A percentile compares a stretch with the other conserved stretches of the same genome.
These are phyloP conservation scores for Eleusine indica DNA, from an alignment of 176 grass and related monocot genomes.

Conservation along the genomic window DNA sequence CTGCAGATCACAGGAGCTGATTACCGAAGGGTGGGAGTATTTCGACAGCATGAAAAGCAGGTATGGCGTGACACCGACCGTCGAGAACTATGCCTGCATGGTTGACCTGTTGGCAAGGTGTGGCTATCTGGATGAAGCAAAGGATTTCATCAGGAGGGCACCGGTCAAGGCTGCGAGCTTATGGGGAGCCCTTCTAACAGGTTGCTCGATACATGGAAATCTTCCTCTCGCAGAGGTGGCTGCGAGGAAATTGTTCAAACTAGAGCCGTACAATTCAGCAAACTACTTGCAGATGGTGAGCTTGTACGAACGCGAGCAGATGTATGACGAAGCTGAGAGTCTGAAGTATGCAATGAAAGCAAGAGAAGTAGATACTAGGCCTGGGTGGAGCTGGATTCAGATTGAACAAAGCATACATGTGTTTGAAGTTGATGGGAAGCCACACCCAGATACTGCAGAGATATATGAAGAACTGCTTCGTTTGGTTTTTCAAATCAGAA, in stretches of 20 bases:
- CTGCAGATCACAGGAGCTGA: conserved; percentile 67
- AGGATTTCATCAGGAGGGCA: conserved; percentile 64
- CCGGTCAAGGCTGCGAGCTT: conserved; percentile 57
- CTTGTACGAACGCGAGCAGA: conserved; percentile 61
- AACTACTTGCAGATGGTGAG: conserved; percentile 86
- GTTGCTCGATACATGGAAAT: conserved; percentile 60
- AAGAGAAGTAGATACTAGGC: conserved; percentile 48
- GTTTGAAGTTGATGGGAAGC: conserved; percentile 66
- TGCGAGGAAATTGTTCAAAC: conserved; percentile 65
- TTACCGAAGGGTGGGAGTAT: conserved; percentile 76
- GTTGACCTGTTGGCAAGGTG: conserved; percentile 75
- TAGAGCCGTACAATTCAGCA: conserved; percentile 78
- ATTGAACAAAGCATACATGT: conserved; percentile 59
- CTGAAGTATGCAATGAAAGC: conserved; percentile 76
- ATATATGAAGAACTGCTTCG: conserved; percentile 59
- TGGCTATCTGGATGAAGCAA: conserved; percentile 83
- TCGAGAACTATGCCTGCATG: conserved; percentile 88
- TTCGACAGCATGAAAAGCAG: conserved; percentile 67
- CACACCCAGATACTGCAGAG: conserved; percentile 61
- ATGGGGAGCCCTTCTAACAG: conserved; percentile 80
- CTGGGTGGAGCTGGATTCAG: conserved; percentile 82
- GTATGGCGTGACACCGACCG: conserved; percentile 55
- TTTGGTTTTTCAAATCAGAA: conserved; percentile 52
- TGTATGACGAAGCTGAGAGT: conserved; percentile 80
- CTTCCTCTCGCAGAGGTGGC: conserved; percentile 63